Evolutionary conservation across 169 alveolate genomes (phyloP).

Genomic region (Perkinsus marinus): DNA sequence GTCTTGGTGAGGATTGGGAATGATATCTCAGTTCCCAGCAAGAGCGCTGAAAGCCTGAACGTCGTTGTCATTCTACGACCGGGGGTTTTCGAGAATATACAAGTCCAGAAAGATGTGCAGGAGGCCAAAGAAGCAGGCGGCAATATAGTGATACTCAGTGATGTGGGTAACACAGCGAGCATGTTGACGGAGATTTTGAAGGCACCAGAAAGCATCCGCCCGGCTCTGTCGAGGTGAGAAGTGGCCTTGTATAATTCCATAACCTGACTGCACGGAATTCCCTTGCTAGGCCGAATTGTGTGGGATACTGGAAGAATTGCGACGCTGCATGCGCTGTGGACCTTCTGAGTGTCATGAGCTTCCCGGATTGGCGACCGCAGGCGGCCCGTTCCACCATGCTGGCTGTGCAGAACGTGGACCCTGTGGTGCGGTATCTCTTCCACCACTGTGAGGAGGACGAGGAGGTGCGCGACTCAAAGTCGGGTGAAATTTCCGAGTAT

Average conservation of each 20-base stretch:
- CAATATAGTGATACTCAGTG: neutral
- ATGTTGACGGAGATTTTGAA: neutral
- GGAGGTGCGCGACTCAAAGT: neutral
- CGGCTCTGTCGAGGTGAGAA: neutral
- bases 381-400: neutral
- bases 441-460: conserved; percentile 24
- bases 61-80: neutral
- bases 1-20: neutral
- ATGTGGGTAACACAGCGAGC: neutral
- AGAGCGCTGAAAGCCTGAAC: neutral
- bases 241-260: neutral
- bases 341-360: neutral
- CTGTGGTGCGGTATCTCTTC: conserved; percentile 20
- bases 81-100: neutral
- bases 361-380: conserved; percentile 6
- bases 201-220: neutral
- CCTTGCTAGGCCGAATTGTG: neutral
- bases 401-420: conserved; percentile 7
- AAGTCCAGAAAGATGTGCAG: neutral
- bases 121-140: neutral
- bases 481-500: too few relatives aligned
- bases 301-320: neutral
- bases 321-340: neutral
- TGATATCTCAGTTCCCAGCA: neutral
- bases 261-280: neutral